These are phyloP conservation scores for Colletotrichum lindemuthianum DNA, from an alignment of 2,329 filamentous ascomycete genomes.

Conservation along the genomic window DNA sequence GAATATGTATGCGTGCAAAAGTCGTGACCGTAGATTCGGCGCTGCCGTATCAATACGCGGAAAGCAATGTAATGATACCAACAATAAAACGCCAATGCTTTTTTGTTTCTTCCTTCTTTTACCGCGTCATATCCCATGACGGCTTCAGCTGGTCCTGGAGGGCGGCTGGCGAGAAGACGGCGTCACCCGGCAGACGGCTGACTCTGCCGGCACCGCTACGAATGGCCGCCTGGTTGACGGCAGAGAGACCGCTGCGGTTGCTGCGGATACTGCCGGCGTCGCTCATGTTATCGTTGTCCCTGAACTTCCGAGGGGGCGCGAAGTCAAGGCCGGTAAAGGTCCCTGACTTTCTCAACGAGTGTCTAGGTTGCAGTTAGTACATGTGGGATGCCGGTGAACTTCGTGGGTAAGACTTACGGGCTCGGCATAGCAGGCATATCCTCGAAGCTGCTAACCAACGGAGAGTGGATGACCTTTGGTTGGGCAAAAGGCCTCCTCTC, in stretches of 20 bases:
- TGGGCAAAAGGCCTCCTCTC: constrained; percentile 75
- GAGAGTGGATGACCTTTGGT: constrained; percentile 78
- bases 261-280: constrained; percentile 73
- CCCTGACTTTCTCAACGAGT: constrained; percentile 78
- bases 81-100: constrained; percentile 26
- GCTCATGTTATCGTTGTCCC: constrained; percentile 68
- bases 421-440: constrained; percentile 87
- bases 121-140: constrained; percentile 64
- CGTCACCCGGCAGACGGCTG: constrained; percentile 82
- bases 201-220: constrained; percentile 87
- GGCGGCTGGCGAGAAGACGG: constrained; percentile 80
- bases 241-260: constrained; percentile 82
- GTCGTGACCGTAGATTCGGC: constrained; percentile 34
- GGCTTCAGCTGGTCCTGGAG: constrained; percentile 70
- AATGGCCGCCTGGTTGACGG: constrained; percentile 74
- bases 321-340: constrained; percentile 86
- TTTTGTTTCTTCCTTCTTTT: constrained; percentile 32
- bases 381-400: not conserved
- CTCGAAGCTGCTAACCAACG: constrained; percentile 84
- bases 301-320: constrained; percentile 80
- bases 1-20: constrained; percentile 26
- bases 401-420: constrained; percentile 70
- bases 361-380: constrained; percentile 53
- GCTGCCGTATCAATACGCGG: constrained; percentile 35
- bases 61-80: constrained; percentile 33